Evolutionary conservation across 2,329 filamentous ascomycete species (phyloP).

Genomic region (Fusarium sp.): DNA sequence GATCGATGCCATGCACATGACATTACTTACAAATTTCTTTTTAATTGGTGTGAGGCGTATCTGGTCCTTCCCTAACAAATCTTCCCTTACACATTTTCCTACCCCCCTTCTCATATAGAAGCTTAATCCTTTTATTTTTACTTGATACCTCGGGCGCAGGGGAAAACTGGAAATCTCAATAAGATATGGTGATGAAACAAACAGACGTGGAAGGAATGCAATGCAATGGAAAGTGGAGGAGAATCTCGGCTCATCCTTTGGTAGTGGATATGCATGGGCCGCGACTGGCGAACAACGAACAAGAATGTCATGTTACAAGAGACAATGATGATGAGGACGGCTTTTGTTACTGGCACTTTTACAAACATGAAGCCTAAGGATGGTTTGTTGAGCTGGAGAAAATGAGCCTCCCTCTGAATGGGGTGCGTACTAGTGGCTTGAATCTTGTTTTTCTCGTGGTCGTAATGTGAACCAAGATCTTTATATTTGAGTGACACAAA

Average conservation of each 20-base stretch:
- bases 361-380: conserved; percentile 28
- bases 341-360: conserved; percentile 26
- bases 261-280: background rate
- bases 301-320: conserved; percentile 37
- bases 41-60: conserved; percentile 24
- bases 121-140: conserved; percentile 20
- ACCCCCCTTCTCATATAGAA: conserved; percentile 31
- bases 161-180: conserved; percentile 12
- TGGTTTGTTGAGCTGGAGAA: conserved; percentile 28
- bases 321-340: conserved; percentile 37
- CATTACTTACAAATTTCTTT: conserved; percentile 1
- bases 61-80: conserved; percentile 21
- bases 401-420: conserved; percentile 11
- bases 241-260: conserved; percentile 8
- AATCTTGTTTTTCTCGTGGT: conserved; percentile 29
- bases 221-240: background rate
- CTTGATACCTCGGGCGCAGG: conserved; percentile 35
- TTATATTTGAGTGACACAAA: conserved; percentile 11
- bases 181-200: conserved; percentile 21
- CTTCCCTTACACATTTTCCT: conserved; percentile 14
- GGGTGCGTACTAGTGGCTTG: conserved; percentile 36
- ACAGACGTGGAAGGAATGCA: background rate
- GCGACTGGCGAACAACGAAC: conserved; percentile 13
- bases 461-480: conserved; percentile 25
- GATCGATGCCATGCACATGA: conserved; percentile 8